These are phyloP conservation scores for Neocatenulostroma microsporum DNA, from an alignment of 2,329 filamentous ascomycete species.

Conservation along the genomic window DNA sequence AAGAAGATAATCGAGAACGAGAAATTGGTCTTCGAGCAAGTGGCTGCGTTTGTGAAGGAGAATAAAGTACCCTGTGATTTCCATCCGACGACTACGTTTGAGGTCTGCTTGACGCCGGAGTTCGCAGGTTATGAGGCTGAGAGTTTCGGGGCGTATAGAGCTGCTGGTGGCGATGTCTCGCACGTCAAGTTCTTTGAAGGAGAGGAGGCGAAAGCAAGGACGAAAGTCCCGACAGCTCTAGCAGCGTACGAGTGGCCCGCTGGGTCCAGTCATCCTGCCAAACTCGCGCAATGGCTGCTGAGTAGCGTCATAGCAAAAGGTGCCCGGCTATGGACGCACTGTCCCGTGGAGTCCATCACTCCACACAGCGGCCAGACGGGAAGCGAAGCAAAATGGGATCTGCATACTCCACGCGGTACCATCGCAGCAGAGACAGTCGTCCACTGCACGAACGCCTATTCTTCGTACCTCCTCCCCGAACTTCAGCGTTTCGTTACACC, in stretches of 20 bases:
- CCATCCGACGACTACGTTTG: constrained; percentile 40
- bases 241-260: constrained; percentile 48
- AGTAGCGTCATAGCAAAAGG: constrained; percentile 32
- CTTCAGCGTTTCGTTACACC: constrained; percentile 33
- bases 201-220: constrained; percentile 33
- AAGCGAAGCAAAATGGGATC: constrained; percentile 22
- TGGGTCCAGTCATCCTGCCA: constrained; percentile 44
- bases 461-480: constrained; percentile 32
- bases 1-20: constrained; percentile 42
- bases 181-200: constrained; percentile 36
- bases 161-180: constrained; percentile 39
- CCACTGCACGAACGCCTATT: constrained; percentile 37
- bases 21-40: constrained; percentile 33
- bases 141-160: constrained; percentile 33
- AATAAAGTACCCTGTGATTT: constrained; percentile 42
- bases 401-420: constrained; percentile 30
- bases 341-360: constrained; percentile 28
- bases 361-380: constrained; percentile 12
- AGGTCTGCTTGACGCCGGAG: constrained; percentile 42
- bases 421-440: constrained; percentile 26
- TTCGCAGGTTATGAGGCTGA: constrained; percentile 40
- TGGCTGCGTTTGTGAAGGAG: constrained; percentile 36
- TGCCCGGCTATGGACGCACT: constrained; percentile 37
- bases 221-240: constrained; percentile 32
- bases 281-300: constrained; percentile 44